These are phyloP conservation scores for Ceriops decandra DNA, from an alignment of 345 rosid species.

Conservation along the genomic window DNA sequence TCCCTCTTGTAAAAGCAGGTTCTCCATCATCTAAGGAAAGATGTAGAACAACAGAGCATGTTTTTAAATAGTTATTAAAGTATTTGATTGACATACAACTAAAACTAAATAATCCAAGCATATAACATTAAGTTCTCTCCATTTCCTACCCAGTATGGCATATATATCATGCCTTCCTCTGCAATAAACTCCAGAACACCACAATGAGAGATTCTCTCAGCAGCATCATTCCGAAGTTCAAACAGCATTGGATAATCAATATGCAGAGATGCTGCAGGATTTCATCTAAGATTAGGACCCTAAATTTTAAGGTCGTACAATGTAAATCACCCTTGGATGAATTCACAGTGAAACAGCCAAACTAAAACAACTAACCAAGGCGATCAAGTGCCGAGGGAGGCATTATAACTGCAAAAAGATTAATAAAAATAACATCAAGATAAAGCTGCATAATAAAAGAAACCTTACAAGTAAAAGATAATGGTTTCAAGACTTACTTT, in stretches of 20 bases:
- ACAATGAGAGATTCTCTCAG: constrained; percentile 89
- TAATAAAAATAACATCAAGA: constrained; percentile 17
- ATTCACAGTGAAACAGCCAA: neutral
- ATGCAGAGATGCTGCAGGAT: constrained; percentile 77
- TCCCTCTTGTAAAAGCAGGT: constrained; percentile 89
- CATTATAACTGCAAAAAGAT: constrained; percentile 77
- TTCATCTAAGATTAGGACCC: constrained; percentile 20
- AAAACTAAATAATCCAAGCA: neutral
- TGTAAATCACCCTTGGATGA: constrained; percentile 3
- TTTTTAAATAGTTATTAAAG: neutral
- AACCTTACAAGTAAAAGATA: neutral
- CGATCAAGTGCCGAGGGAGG: constrained; percentile 99
- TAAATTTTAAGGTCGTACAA: neutral
- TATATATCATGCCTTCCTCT: constrained; percentile 98
- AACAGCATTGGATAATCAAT: constrained; percentile 98
- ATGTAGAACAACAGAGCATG: constrained; percentile 7
- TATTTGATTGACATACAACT: constrained; percentile 7
- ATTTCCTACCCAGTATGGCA: constrained; percentile 92
- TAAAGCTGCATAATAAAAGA: neutral
- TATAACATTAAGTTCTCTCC: neutral
- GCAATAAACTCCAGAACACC: constrained; percentile 97
- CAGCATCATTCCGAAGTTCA: constrained; percentile 76
- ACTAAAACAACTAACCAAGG: constrained; percentile 57
- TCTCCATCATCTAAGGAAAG: constrained; percentile 88
- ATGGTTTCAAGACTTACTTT: constrained; percentile 55